Evolutionary conservation across 257 asterid species (phyloP), one percentile per base, ranked within the genome.

Genomic region (Nicotiana benthamiana): DNA sequence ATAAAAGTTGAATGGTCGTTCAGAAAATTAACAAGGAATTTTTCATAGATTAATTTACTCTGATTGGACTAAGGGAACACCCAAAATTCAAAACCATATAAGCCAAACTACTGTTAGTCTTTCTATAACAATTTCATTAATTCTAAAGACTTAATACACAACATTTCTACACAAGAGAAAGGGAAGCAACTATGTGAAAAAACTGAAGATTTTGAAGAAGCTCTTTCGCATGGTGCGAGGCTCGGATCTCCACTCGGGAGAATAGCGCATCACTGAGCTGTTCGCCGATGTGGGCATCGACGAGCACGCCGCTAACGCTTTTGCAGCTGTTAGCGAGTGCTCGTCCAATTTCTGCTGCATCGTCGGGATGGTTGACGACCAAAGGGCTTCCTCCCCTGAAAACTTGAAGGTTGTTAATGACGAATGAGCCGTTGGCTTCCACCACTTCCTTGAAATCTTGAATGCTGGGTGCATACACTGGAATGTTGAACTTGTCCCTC

Each of bases 391-490:
- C 99, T 9, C 97, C 98, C 40, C 89, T 79, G 85, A 94, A 90
- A 2, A 94, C 92, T 22, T 94, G 93, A 1, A 96, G 95, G 87
- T 86, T 90, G 86, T 94, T 96, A 1, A 91, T 83, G 46, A 74
- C 16, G 84, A 96, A 92, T 6, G 97, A 90, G 18, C 96, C 97
- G 40, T 92, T 86, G 64, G 89, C 92, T 63, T 88, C 98, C 10
- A 96, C 97, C 68, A 96, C 97, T 86, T 96, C 97, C 89, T 86
- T 90, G 92, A 96, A 96, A 51, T 96, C 98, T 54, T 96, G 93
- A 8, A 90, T 82, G 89, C 97, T 96, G 0, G 99, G 92, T 20
- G 98, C 99, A 75, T 92, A 96, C 2, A 96, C 91, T 1, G 98
- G 99, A 70, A 96, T 94, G 75, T 96, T 96, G 90, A 96, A 96